Conservation (phyloP, 1,284 basidiomycete genomes). For the Rhodotorula sp. region DNA sequence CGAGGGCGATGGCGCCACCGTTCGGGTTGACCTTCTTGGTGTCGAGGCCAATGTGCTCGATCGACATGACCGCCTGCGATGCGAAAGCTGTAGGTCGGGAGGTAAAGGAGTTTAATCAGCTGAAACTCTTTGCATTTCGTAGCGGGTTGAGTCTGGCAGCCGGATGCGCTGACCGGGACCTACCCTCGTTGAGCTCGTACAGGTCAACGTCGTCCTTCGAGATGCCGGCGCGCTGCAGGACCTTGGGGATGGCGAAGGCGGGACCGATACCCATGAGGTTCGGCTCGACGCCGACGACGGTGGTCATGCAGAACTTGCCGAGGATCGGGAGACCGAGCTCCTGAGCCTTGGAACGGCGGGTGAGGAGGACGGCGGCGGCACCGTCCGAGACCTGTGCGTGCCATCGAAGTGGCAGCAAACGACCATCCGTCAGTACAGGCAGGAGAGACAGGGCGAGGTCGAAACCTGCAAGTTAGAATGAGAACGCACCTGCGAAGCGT, state of each 20-base stretch:
- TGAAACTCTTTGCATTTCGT: accelerated
- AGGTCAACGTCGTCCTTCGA: constrained; percentile 75
- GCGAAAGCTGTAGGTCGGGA: constrained; percentile 48
- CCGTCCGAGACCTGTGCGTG: constrained; percentile 74
- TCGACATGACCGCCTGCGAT: constrained; percentile 55
- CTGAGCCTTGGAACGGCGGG: constrained; percentile 80
- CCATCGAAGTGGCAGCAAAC: constrained; percentile 15
- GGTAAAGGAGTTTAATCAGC: neutral
- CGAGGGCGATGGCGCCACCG: constrained; percentile 57
- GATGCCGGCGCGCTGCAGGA: constrained; percentile 71
- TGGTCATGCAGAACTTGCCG: constrained; percentile 82
- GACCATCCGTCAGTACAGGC: neutral
- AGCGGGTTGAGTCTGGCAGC: neutral
- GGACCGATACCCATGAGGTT: constrained; percentile 86
- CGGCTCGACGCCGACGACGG: constrained; percentile 65
- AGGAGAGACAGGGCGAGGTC: constrained; percentile 37
- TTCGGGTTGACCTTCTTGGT: constrained; percentile 54
- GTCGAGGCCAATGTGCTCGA: constrained; percentile 55
- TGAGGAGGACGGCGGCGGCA: constrained; percentile 87
- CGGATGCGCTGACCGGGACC: too few species aligned
- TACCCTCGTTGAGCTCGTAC: constrained; percentile 78
- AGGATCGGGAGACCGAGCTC: constrained; percentile 85
- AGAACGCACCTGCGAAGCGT: constrained; percentile 37
- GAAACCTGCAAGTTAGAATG: neutral
- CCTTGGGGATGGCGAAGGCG: constrained; percentile 76